Percentiles rank a stretch among this genome's conserved stretches.
phyloP scores from a whole-genome alignment of 257 asterid genomes.

The Forsythia viridissima region DNA sequence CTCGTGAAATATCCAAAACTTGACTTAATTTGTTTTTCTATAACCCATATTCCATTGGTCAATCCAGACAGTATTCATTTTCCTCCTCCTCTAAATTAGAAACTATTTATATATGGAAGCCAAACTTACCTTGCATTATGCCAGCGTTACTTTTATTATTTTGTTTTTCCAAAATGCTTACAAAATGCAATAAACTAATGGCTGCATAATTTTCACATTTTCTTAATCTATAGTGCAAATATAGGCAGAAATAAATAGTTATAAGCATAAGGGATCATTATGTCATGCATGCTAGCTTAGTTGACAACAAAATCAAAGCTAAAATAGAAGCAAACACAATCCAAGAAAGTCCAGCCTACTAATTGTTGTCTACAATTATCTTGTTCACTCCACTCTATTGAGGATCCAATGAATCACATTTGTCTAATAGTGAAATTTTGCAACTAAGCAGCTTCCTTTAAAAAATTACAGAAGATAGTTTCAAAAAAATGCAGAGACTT shows the following conservation, averaged over 20 bases:
- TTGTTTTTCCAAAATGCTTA: neutral
- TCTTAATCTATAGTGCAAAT: neutral
- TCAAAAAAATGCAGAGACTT: neutral
- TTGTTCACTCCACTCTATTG: neutral
- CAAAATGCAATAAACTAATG: neutral
- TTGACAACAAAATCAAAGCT: constrained; percentile 4
- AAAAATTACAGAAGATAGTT: neutral
- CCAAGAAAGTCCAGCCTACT: constrained; percentile 1
- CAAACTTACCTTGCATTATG: neutral
- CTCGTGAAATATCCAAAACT: neutral
- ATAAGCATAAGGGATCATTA: neutral
- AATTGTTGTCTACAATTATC: constrained; percentile 2
- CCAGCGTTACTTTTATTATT: neutral
- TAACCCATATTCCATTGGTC: neutral
- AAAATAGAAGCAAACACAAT: neutral
- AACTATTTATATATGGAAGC: neutral
- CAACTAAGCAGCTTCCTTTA: neutral
- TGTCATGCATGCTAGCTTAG: neutral
- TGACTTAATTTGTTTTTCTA: neutral
- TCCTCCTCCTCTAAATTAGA: neutral
- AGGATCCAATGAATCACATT: neutral
- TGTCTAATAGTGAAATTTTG: neutral
- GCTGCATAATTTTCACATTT: neutral
- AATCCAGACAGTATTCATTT: neutral
- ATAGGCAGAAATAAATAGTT: neutral